These are phyloP conservation scores for Schizophyllum commune DNA, from an alignment of 1,284 basidiomycete species.

Conservation along the genomic window DNA sequence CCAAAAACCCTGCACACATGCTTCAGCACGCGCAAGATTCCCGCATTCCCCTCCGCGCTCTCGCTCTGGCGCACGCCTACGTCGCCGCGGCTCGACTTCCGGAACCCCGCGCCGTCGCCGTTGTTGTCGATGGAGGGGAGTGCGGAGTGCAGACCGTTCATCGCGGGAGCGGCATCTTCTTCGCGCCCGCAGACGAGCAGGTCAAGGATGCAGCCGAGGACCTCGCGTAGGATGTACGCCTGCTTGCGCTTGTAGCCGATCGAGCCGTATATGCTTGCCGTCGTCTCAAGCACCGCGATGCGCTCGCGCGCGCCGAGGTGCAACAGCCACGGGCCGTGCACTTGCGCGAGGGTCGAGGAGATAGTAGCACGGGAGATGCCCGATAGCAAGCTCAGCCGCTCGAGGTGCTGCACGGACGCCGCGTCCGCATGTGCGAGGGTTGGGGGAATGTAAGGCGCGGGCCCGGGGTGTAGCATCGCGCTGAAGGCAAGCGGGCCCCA, in stretches of 20 bases:
- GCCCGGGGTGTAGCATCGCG: slow-evolving; percentile 60
- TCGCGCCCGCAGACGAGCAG: slow-evolving; percentile 74
- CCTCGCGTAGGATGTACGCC: slow-evolving; percentile 76
- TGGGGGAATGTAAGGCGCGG: slow-evolving; percentile 46
- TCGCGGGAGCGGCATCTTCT: slow-evolving; percentile 32
- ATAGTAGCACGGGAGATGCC: slow-evolving; percentile 65
- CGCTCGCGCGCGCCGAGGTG: slow-evolving; percentile 74
- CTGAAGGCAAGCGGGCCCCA: slow-evolving; percentile 79
- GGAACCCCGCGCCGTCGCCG: background rate
- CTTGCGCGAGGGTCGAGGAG: slow-evolving; percentile 52
- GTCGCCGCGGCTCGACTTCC: slow-evolving; percentile 28
- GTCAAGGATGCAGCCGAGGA: slow-evolving; percentile 73
- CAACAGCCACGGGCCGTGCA: slow-evolving; percentile 80
- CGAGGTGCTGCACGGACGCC: slow-evolving; percentile 39
- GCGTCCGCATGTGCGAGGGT: slow-evolving; percentile 35
- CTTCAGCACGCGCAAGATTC: slow-evolving; percentile 65
- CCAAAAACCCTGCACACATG: slow-evolving; percentile 74
- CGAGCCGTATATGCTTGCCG: slow-evolving; percentile 69
- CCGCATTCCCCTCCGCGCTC: slow-evolving; percentile 70
- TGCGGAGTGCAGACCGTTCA: background rate
- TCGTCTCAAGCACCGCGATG: slow-evolving; percentile 58
- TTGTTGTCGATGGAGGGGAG: background rate
- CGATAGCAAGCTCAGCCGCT: slow-evolving; percentile 59
- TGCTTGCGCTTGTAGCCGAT: slow-evolving; percentile 82
- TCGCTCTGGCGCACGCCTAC: slow-evolving; percentile 69